Evolutionary conservation across 768 basidiomycete species (phyloP), one percentile per base, ranked within the genome.

Genomic region (Russula dissimulans): DNA sequence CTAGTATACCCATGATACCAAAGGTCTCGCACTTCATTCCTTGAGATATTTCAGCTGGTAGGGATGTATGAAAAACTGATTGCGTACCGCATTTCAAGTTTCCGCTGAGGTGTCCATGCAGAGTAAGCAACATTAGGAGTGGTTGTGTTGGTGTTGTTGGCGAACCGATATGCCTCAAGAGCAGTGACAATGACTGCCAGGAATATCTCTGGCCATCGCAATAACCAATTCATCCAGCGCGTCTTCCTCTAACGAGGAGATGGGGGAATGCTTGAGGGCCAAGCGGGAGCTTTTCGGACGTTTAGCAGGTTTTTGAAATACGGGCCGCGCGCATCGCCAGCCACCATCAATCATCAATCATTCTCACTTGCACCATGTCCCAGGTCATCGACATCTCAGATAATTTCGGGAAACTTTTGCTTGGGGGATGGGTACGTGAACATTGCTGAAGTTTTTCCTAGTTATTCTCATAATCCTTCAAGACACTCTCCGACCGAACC

Each of bases 1-100:
- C 82, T 84, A 67, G 90, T 72, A 68, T 86, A 97, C 0, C 93
- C 94, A 76, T 95, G 93, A 68, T 90, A 86, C 87, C 91, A 97
- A 5, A 95, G 74, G 56, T 87, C 82, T 46, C 86, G 82, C 9
- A 84, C 85, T 67, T 78, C 78, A 66, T 91, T 81, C 47, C 91
- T 92, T 64, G 5, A 39, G 29, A 29, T 34, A 0, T 3, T 55
- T 32, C 43, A 53, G 26, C 17, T n/a, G 36, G 31, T 18, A 46
- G 41, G 3, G 17, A 31, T 11, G 17, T n/a, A 46, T 12, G 26
- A 17, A 7, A 12, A 26, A 17, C 17, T n/a, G 34, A 36, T 51
- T 57, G 46, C 15, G 69, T 79, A 85, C 85, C 85, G 79, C 66
- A 78, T 76, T 15, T 76, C 75, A 49, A 79, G 69, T 69, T 84